Conservation (phyloP, 2,329 filamentous ascomycete genomes). For the Monosporascus sp. region DNA sequence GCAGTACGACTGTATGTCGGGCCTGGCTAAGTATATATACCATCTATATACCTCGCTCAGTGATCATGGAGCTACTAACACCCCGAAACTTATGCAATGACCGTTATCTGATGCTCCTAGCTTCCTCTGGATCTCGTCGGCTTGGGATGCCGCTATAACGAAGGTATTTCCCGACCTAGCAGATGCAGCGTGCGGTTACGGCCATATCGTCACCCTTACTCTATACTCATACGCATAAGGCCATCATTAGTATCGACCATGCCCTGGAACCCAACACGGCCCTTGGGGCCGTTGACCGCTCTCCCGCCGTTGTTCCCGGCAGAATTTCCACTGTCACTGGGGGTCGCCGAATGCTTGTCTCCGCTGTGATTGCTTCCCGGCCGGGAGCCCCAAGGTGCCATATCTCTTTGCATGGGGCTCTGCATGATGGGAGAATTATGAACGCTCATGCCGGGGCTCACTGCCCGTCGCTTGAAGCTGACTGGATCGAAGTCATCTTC, state of each 20-base stretch:
- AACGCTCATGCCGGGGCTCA: conserved; percentile 84
- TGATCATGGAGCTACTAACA: too few species aligned
- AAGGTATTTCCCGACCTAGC: neutral
- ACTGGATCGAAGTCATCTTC: conserved; percentile 88
- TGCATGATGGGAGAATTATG: conserved; percentile 87
- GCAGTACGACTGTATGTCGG: too few species aligned
- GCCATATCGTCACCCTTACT: conserved; percentile 42
- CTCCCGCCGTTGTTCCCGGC: conserved; percentile 29
- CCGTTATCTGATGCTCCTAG: too few species aligned
- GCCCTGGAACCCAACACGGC: conserved; percentile 74
- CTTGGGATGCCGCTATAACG: neutral
- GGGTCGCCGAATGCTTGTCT: conserved; percentile 43
- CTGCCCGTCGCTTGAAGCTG: conserved; percentile 84
- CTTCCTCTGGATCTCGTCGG: too few species aligned
- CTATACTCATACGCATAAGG: conserved; percentile 95
- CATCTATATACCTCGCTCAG: neutral
- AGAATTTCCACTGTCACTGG: conserved; percentile 43
- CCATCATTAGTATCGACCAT: conserved; percentile 96
- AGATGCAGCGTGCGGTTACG: neutral
- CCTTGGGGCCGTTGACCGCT: conserved; percentile 47
- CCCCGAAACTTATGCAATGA: too few species aligned
- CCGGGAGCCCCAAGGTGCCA: conserved; percentile 65
- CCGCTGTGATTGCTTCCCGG: conserved; percentile 55
- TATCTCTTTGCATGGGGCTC: conserved; percentile 71
- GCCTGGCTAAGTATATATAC: neutral